A percentile compares a stretch with the other conserved stretches of the same genome.
phyloP scores from a whole-genome alignment of 2,329 filamentous ascomycete species.

The Mariannaea sp. region DNA sequence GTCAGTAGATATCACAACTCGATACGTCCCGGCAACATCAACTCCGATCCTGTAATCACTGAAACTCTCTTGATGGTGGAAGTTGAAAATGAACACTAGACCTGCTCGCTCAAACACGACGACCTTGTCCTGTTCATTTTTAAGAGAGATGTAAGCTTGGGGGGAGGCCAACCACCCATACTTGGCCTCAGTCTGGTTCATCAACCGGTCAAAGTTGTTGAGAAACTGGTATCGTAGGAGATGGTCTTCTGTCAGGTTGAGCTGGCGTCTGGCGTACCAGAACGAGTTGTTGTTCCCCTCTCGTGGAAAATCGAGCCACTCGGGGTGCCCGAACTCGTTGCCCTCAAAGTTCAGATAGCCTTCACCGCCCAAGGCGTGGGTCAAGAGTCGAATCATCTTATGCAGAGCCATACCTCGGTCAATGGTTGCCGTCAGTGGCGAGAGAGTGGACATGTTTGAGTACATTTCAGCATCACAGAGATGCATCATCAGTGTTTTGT shows the following conservation, averaged over 20 bases:
- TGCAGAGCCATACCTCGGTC: constrained; percentile 90
- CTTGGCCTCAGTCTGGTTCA: constrained; percentile 86
- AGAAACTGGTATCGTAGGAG: constrained; percentile 88
- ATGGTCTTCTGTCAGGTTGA: constrained; percentile 87
- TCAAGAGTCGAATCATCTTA: constrained; percentile 96
- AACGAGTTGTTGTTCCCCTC: constrained; percentile 92
- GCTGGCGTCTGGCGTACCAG: constrained; percentile 90
- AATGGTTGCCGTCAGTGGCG: constrained; percentile 84
- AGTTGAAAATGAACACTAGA: constrained; percentile 94
- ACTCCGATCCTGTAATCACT: constrained; percentile 92
- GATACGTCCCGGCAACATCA: constrained; percentile 83
- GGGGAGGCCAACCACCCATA: constrained; percentile 87
- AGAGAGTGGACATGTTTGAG: constrained; percentile 91
- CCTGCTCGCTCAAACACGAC: constrained; percentile 94
- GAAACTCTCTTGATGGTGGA: constrained; percentile 83
- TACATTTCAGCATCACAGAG: constrained; percentile 97
- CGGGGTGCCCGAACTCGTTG: constrained; percentile 97
- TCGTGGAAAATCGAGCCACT: constrained; percentile 98
- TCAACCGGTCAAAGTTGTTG: constrained; percentile 89
- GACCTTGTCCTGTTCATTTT: constrained; percentile 92
- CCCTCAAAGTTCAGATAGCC: constrained; percentile 99
- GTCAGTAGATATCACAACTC: constrained; percentile 84
- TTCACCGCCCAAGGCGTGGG: constrained; percentile 89
- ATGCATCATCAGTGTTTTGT: constrained; percentile 98
- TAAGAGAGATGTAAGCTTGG: constrained; percentile 91